These are phyloP conservation scores for Coffea canephora DNA, from an alignment of 257 asterid species.

Conservation along the genomic window DNA sequence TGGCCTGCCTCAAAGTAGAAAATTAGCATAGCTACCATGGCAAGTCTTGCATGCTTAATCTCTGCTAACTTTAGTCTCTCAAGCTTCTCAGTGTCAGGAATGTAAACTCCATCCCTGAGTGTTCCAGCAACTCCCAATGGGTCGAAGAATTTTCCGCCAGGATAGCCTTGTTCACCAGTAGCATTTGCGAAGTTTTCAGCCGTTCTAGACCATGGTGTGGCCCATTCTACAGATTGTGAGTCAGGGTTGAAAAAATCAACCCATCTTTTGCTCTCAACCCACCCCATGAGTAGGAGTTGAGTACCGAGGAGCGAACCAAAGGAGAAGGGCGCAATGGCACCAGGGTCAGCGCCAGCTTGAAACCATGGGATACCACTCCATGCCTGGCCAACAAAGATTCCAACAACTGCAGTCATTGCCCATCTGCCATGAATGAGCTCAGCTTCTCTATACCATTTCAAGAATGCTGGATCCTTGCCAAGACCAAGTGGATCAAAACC, in stretches of 20 bases:
- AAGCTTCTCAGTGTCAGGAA: conserved; percentile 78
- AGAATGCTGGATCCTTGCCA: conserved; percentile 91
- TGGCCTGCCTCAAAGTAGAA: conserved; percentile 97
- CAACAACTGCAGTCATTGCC: conserved; percentile 94
- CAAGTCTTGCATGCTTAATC: conserved; percentile 94
- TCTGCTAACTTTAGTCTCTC: conserved; percentile 91
- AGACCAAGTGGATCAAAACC: conserved; percentile 97
- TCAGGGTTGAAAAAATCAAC: conserved; percentile 92
- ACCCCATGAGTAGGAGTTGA: conserved; percentile 91
- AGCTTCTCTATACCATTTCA: conserved; percentile 98
- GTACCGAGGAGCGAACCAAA: conserved; percentile 94
- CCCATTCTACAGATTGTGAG: conserved; percentile 93
- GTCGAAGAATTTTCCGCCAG: conserved; percentile 92
- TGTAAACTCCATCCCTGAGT: conserved; percentile 55
- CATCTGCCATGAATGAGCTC: conserved; percentile 97
- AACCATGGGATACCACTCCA: conserved; percentile 97
- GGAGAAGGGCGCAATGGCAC: conserved; percentile 93
- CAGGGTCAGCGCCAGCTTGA: conserved; percentile 92
- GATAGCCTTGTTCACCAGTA: conserved; percentile 96
- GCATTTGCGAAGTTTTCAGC: conserved; percentile 78
- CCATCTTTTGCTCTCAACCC: conserved; percentile 99
- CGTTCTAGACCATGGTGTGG: conserved; percentile 93
- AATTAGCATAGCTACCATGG: conserved; percentile 92
- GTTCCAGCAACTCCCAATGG: conserved; percentile 73
- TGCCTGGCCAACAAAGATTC: conserved; percentile 94